phyloP scores from a whole-genome alignment of 208 protist species.

The Trypanosoma caninum region DNA sequence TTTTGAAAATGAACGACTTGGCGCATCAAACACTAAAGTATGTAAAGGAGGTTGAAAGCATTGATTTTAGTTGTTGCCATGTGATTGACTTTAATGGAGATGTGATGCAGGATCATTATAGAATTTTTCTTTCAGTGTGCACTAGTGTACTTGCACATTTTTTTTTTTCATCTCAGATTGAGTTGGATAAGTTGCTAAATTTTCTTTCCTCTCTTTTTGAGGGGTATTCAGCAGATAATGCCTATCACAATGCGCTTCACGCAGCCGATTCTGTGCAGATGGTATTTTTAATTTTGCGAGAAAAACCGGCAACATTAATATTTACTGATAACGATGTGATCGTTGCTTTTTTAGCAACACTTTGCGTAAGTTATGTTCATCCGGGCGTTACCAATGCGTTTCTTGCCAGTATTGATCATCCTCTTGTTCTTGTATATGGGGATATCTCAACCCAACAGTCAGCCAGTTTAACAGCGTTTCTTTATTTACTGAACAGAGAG shows the following conservation, averaged over 20 bases:
- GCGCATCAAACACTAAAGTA: slow-evolving; percentile 72
- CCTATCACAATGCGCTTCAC: slow-evolving; percentile 80
- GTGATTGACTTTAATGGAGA: slow-evolving; percentile 71
- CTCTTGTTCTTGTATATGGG: slow-evolving; percentile 67
- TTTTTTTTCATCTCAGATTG: slow-evolving; percentile 56
- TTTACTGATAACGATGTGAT: slow-evolving; percentile 87
- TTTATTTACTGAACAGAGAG: slow-evolving; percentile 26
- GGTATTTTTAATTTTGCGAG: slow-evolving; percentile 74
- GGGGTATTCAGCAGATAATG: slow-evolving; percentile 54
- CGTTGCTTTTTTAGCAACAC: slow-evolving; percentile 63
- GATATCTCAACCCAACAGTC: slow-evolving; percentile 49
- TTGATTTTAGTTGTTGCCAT: slow-evolving; percentile 69
- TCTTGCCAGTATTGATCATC: slow-evolving; percentile 63
- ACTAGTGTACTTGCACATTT: slow-evolving; percentile 84
- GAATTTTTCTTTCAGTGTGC: slow-evolving; percentile 81
- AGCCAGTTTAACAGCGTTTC: slow-evolving; percentile 35
- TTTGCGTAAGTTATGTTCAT: slow-evolving; percentile 76
- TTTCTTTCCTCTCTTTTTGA: slow-evolving; percentile 62
- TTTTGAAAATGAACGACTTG: slow-evolving; percentile 64
- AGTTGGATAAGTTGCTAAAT: slow-evolving; percentile 55
- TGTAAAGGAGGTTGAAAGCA: slow-evolving; percentile 70
- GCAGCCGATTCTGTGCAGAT: slow-evolving; percentile 84
- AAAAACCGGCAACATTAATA: slow-evolving; percentile 59
- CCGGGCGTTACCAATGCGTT: slow-evolving; percentile 75
- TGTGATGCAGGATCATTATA: slow-evolving; percentile 63